A percentile compares a stretch with the other conserved stretches of the same genome.
Conservation (phyloP, 768 basidiomycete species). For the Suillus bovinus region DNA sequence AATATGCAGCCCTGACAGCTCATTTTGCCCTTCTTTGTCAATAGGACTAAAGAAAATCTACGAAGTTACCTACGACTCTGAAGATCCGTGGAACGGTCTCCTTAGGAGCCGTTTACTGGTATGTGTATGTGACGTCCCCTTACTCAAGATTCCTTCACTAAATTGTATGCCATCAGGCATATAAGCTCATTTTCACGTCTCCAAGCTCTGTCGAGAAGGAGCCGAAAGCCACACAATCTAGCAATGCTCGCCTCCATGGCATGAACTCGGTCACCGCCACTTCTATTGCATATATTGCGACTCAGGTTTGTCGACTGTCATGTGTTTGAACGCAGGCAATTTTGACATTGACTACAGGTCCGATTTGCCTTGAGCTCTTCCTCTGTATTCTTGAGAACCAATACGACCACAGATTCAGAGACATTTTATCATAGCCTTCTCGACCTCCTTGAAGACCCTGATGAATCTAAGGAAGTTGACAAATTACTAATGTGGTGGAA, state of each 20-base stretch:
- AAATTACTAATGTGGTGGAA: too few relatives aligned
- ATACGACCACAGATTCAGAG: conserved; percentile 17
- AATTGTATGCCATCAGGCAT: background rate
- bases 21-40: too few relatives aligned
- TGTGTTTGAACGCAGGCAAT: background rate
- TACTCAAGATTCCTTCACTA: background rate
- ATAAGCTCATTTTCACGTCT: conserved; percentile 17
- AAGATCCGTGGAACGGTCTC: conserved; percentile 23
- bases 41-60: too few relatives aligned
- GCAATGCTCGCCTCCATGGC: conserved; percentile 23
- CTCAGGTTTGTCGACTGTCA: conserved; percentile 13
- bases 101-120: conserved; percentile 24
- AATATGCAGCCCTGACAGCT: too few relatives aligned
- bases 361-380: conserved; percentile 15
- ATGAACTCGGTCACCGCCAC: conserved; percentile 17
- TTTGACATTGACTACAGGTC: background rate
- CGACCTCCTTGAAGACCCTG: too few relatives aligned
- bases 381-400: conserved; percentile 15
- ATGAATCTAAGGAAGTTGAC: too few relatives aligned
- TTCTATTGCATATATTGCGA: conserved; percentile 25
- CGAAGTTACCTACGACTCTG: conserved; percentile 14
- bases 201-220: conserved; percentile 32
- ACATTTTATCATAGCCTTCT: too few relatives aligned
- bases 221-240: conserved; percentile 25
- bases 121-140: conserved; percentile 12